phyloP scores from a whole-genome alignment of 1,284 basidiomycete species.

The Trichosporon sp. region DNA sequence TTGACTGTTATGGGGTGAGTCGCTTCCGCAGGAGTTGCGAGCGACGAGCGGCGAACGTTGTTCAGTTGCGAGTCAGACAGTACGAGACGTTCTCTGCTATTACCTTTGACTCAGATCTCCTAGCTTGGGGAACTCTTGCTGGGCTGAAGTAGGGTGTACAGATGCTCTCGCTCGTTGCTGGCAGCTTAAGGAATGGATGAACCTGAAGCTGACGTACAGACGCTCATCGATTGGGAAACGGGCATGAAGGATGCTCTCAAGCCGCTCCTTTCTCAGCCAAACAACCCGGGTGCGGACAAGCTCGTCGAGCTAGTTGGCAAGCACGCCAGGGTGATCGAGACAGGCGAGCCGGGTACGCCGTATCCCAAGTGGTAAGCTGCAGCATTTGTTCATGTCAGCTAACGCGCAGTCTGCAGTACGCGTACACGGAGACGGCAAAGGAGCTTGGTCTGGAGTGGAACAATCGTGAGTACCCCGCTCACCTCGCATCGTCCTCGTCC shows the following conservation, averaged over 20 bases:
- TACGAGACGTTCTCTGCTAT: too few relatives aligned
- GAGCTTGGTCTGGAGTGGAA: slow-evolving; percentile 12
- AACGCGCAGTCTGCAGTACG: slow-evolving; percentile 10
- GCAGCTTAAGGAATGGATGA: too few relatives aligned
- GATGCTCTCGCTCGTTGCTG: too few relatives aligned
- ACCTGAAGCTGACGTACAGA: neutral
- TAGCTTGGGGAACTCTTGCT: too few relatives aligned
- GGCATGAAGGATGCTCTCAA: slow-evolving; percentile 26
- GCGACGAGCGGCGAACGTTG: neutral
- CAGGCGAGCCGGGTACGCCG: slow-evolving; percentile 23
- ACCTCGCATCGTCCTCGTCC: neutral
- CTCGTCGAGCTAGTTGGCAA: slow-evolving; percentile 22
- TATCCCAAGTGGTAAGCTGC: slow-evolving; percentile 31
- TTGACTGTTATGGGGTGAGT: slow-evolving; percentile 32
- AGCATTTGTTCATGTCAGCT: neutral
- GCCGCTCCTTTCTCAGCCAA: slow-evolving; percentile 21
- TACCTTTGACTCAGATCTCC: too few relatives aligned
- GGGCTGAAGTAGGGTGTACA: too few relatives aligned
- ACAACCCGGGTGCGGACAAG: slow-evolving; percentile 14
- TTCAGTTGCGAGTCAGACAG: slow-evolving; percentile 13
- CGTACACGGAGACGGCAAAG: slow-evolving; percentile 11
- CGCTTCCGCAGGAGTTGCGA: too few relatives aligned
- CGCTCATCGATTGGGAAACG: slow-evolving; percentile 28
- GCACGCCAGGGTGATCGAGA: slow-evolving; percentile 27
- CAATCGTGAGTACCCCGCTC: neutral